Evolutionary conservation across 2,329 filamentous ascomycete species (phyloP).

Genomic region (Cladobotryum protrusum): DNA sequence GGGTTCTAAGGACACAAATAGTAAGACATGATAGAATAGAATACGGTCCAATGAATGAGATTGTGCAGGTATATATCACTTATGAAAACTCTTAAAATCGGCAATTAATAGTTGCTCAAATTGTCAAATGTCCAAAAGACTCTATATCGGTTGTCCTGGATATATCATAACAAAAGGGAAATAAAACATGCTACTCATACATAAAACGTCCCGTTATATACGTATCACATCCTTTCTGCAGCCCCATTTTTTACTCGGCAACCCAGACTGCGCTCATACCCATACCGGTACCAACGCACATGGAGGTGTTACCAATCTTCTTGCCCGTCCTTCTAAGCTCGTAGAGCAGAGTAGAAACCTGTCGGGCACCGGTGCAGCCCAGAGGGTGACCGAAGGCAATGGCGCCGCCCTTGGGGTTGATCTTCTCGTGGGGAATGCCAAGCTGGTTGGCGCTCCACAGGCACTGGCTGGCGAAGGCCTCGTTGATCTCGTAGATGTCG

Average conservation of each 20-base stretch:
- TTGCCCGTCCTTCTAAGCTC: slow-evolving; percentile 79
- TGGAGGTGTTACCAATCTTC: slow-evolving; percentile 86
- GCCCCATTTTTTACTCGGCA: slow-evolving; percentile 58
- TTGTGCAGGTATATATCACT: neutral
- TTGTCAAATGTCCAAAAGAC: too few relatives aligned
- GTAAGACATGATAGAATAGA: too few relatives aligned
- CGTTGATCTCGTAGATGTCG: slow-evolving; percentile 98
- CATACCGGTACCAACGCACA: slow-evolving; percentile 97
- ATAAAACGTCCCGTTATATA: neutral
- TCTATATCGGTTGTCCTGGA: too few relatives aligned
- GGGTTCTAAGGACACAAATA: slow-evolving; percentile 11
- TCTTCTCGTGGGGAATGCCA: slow-evolving; percentile 73
- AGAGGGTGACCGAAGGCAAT: slow-evolving; percentile 95
- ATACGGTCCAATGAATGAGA: too few relatives aligned
- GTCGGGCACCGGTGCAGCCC: slow-evolving; percentile 87
- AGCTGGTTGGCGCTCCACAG: slow-evolving; percentile 90
- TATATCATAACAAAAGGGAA: neutral
- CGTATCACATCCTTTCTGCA: slow-evolving; percentile 2
- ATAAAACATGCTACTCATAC: slow-evolving; percentile 19
- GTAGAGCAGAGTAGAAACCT: slow-evolving; percentile 86
- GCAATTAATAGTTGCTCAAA: too few relatives aligned
- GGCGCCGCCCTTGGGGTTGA: slow-evolving; percentile 95
- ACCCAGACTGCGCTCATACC: slow-evolving; percentile 97
- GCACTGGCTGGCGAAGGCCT: slow-evolving; percentile 94
- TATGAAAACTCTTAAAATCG: slow-evolving; percentile 1